phyloP scores from a whole-genome alignment of 139 green algal species.

The Bryopsis sp. region DNA sequence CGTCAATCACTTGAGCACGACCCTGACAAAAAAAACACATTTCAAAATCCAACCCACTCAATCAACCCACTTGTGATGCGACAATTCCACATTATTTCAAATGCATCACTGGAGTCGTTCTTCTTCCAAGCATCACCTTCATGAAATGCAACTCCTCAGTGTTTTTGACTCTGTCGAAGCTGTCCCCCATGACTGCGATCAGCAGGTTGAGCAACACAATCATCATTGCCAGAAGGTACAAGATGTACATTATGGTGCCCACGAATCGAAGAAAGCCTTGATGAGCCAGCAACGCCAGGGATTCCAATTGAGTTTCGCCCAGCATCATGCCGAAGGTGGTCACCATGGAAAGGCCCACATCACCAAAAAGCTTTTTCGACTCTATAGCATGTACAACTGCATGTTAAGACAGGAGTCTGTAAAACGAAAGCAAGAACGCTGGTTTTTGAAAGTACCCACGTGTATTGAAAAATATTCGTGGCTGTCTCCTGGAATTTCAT shows the following conservation, averaged over 20 bases:
- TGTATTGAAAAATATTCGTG: no score
- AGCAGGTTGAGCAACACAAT: slow-evolving; percentile 20
- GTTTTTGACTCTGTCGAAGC: slow-evolving; percentile 21
- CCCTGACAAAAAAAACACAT: background rate
- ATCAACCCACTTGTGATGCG: background rate
- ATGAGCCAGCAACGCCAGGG: no score
- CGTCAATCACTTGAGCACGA: slow-evolving; percentile 15
- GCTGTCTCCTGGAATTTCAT: no score
- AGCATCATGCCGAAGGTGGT: no score
- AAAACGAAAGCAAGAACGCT: no score
- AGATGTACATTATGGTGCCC: slow-evolving; percentile 5
- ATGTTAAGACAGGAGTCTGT: no score
- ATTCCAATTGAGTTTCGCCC: no score
- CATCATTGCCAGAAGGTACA: slow-evolving; percentile 13
- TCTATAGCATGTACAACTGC: no score
- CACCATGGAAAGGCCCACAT: no score
- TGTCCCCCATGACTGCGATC: slow-evolving; percentile 19
- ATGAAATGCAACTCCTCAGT: slow-evolving; percentile 17
- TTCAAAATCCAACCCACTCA: background rate
- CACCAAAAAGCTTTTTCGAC: no score
- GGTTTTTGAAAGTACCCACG: no score
- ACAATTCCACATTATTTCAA: background rate
- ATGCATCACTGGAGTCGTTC: background rate
- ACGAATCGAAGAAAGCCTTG: no score
- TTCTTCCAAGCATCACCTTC: background rate